A percentile compares a stretch with the other conserved stretches of the same genome.
These are phyloP conservation scores for Dendrobium huoshanense DNA, from an alignment of 106 monocot genomes.

Conservation along the genomic window DNA sequence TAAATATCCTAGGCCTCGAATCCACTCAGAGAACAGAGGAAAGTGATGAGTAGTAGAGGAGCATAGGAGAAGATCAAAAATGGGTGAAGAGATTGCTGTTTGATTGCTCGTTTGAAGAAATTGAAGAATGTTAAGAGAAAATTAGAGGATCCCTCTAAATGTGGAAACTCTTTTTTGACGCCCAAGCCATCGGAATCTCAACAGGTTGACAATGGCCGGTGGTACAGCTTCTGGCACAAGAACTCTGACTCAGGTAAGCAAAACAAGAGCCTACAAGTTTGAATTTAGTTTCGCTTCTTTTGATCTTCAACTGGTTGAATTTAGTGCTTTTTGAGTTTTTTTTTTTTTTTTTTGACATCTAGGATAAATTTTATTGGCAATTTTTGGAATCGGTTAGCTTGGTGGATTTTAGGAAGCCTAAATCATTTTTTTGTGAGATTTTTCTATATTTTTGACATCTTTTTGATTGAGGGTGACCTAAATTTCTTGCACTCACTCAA, in stretches of 20 bases:
- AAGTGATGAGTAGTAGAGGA: too few relatives aligned
- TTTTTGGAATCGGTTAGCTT: too few relatives aligned
- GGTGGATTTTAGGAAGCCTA: too few relatives aligned
- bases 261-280: not conserved
- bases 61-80: too few relatives aligned
- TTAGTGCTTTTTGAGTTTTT: not conserved
- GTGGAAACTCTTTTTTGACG: conserved; percentile 1
- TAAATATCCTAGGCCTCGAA: too few relatives aligned
- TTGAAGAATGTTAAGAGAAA: conserved; percentile 43
- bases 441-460: not conserved
- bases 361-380: not conserved
- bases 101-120: conserved; percentile 44
- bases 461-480: not conserved
- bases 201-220: conserved; percentile 34
- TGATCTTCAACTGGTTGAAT: not conserved
- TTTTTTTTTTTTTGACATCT: not conserved
- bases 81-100: not conserved
- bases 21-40: too few relatives aligned
- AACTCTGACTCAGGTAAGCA: conserved; percentile 20
- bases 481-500: not conserved
- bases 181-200: conserved; percentile 15
- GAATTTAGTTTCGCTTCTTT: not conserved
- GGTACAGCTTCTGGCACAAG: conserved; percentile 43
- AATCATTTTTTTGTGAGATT: not conserved
- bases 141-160: conserved; percentile 17